Evolutionary conservation across 495 filamentous ascomycete genomes (phyloP).

Genomic region (Hypoxylon fragiforme): DNA sequence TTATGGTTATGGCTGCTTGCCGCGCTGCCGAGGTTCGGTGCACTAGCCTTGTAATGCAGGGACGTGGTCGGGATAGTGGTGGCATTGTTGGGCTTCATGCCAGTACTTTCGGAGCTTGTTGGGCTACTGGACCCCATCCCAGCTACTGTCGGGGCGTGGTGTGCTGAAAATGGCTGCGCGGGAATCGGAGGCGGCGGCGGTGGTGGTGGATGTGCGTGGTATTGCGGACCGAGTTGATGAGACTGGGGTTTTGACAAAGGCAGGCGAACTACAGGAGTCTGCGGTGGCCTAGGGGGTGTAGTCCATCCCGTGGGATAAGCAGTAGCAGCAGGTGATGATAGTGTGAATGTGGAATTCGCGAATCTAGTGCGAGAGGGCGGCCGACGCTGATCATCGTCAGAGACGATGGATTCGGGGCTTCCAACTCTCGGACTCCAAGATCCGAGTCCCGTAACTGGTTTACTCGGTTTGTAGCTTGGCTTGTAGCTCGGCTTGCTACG

Average conservation of each 20-base stretch:
- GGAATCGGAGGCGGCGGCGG: background rate
- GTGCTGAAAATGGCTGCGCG: background rate
- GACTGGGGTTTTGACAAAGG: background rate
- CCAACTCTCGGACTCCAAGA: background rate
- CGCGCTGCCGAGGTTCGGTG: background rate
- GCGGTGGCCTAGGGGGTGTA: too few species aligned
- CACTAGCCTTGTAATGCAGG: constrained; percentile 12
- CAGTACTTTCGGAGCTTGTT: background rate
- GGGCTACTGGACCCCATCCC: too few species aligned
- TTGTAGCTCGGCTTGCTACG: constrained; percentile 13
- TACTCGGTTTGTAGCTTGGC: too few species aligned
- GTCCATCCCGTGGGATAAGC: constrained; percentile 11
- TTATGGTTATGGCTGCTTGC: background rate
- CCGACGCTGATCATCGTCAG: background rate
- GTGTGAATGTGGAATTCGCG: background rate
- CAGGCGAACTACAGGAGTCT: constrained; percentile 4
- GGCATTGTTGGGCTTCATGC: background rate
- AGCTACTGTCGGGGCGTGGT: background rate
- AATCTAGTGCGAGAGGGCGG: constrained; percentile 1
- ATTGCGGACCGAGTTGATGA: constrained; percentile 5
- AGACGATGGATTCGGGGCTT: background rate
- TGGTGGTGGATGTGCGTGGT: too few species aligned
- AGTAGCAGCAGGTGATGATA: background rate
- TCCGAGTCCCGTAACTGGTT: too few species aligned
- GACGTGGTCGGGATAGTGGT: background rate